Conservation (phyloP, 2,329 filamentous ascomycete genomes). For the Epicoccum nigrum region DNA sequence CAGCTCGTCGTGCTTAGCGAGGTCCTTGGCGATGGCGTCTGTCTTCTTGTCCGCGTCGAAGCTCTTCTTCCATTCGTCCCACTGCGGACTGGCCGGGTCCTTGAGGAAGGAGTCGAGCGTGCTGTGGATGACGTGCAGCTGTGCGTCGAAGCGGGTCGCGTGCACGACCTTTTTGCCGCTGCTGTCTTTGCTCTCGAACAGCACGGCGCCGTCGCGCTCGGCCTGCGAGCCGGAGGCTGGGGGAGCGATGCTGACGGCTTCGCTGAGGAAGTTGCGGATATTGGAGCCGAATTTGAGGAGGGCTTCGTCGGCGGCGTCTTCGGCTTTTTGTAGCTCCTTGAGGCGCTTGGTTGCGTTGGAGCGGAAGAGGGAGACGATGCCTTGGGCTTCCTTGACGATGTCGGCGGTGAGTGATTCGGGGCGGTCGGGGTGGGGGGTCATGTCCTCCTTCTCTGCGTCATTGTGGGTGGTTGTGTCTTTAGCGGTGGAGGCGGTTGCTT, state of each 20-base stretch:
- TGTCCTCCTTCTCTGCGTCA: slow-evolving; percentile 25
- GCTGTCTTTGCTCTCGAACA: slow-evolving; percentile 94
- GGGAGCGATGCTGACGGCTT: slow-evolving; percentile 87
- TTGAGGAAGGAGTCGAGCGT: slow-evolving; percentile 78
- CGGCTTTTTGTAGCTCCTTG: slow-evolving; percentile 87
- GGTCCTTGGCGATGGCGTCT: slow-evolving; percentile 76
- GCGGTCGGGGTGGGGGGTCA: slow-evolving; percentile 45
- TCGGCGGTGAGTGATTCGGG: slow-evolving; percentile 56
- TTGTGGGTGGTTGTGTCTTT: slow-evolving; percentile 24
- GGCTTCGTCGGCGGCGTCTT: slow-evolving; percentile 95
- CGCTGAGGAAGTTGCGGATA: slow-evolving; percentile 84
- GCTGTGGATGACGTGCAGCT: slow-evolving; percentile 93
- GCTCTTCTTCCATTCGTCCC: slow-evolving; percentile 70
- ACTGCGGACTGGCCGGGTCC: slow-evolving; percentile 79
- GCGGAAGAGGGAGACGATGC: slow-evolving; percentile 77
- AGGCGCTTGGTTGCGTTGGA: slow-evolving; percentile 80
- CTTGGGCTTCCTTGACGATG: slow-evolving; percentile 62
- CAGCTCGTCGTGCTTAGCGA: slow-evolving; percentile 86
- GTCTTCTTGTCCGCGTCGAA: slow-evolving; percentile 89
- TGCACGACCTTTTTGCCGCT: slow-evolving; percentile 92
- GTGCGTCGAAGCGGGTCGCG: slow-evolving; percentile 90
- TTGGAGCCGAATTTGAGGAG: slow-evolving; percentile 90
- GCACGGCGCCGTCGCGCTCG: slow-evolving; percentile 60
- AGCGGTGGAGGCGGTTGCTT: slow-evolving; percentile 24
- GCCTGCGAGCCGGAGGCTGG: slow-evolving; percentile 60